Evolutionary conservation across 1,284 basidiomycete genomes (phyloP).

Genomic region (Fomes fomentarius): DNA sequence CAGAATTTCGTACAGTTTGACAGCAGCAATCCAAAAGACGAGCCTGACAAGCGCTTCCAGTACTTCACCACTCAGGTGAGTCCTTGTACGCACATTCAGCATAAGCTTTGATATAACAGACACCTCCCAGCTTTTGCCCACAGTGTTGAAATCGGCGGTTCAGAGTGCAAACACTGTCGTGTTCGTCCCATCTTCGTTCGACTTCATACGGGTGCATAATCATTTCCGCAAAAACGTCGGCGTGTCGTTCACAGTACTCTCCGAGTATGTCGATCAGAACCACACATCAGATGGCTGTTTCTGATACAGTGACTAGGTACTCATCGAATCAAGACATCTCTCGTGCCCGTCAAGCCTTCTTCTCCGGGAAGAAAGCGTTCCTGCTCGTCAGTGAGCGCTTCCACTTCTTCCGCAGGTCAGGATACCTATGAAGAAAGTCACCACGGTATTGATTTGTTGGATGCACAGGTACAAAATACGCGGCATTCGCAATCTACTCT

Average conservation of each 20-base stretch:
- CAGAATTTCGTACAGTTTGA: conserved; percentile 81
- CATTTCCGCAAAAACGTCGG: conserved; percentile 76
- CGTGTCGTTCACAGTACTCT: conserved; percentile 82
- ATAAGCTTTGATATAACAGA: not conserved
- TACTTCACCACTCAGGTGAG: conserved; percentile 85
- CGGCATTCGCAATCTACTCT: conserved; percentile 90
- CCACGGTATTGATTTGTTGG: too few relatives aligned
- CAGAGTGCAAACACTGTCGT: conserved; percentile 87
- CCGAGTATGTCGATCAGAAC: conserved; percentile 63
- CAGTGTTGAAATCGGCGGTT: conserved; percentile 88
- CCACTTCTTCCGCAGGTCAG: conserved; percentile 92
- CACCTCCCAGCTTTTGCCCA: conserved; percentile 67
- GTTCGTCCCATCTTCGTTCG: conserved; percentile 95
- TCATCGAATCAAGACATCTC: conserved; percentile 93
- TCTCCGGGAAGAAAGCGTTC: conserved; percentile 86
- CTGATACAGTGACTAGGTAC: conserved; percentile 62
- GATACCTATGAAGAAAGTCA: too few relatives aligned
- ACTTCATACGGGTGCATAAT: conserved; percentile 92
- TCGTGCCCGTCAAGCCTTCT: conserved; percentile 91
- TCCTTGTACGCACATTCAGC: not conserved
- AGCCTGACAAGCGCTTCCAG: conserved; percentile 86
- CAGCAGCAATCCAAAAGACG: conserved; percentile 71
- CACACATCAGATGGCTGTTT: not conserved
- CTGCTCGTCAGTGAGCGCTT: conserved; percentile 94
- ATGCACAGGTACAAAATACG: conserved; percentile 80